Evolutionary conservation across 106 monocot genomes (phyloP).

Genomic region (Dendrobium huoshanense): DNA sequence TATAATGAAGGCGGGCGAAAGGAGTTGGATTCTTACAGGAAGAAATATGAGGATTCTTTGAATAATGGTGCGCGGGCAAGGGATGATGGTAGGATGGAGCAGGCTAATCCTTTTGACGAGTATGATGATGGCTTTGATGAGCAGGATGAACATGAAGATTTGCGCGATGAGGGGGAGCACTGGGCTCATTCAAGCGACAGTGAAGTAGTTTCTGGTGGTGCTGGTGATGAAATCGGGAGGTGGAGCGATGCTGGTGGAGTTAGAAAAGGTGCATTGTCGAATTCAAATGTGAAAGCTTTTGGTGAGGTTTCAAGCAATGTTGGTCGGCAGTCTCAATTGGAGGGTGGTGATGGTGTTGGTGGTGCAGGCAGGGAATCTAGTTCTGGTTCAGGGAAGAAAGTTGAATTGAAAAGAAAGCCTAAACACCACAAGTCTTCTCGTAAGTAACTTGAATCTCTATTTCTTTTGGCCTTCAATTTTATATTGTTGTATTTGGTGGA

Average conservation of each 20-base stretch:
- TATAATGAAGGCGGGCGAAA: conserved; percentile 30
- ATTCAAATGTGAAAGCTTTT: conserved; percentile 5
- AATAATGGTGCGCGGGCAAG: not conserved
- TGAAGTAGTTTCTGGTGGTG: conserved; percentile 3
- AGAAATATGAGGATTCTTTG: conserved; percentile 24
- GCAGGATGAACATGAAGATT: conserved; percentile 21
- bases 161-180: not conserved
- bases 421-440: conserved; percentile 36
- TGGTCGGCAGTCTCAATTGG: not conserved
- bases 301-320: conserved; percentile 5
- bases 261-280: not conserved
- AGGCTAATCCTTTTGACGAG: conserved; percentile 27
- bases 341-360: conserved; percentile 1
- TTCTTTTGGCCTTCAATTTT: not conserved
- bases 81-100: not conserved
- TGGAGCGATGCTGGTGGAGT: conserved; percentile 4
- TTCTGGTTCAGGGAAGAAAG: conserved; percentile 22
- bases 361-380: not conserved
- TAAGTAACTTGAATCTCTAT: conserved; percentile 17
- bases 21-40: conserved; percentile 23
- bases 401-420: conserved; percentile 33
- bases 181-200: not conserved
- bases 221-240: conserved; percentile 1
- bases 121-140: conserved; percentile 45
- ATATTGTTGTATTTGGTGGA: not conserved